Percentiles rank a stretch among this genome's conserved stretches.
Evolutionary conservation across 1,139 yeast species (phyloP).

Genomic region (Hyphopichia burtonii): DNA sequence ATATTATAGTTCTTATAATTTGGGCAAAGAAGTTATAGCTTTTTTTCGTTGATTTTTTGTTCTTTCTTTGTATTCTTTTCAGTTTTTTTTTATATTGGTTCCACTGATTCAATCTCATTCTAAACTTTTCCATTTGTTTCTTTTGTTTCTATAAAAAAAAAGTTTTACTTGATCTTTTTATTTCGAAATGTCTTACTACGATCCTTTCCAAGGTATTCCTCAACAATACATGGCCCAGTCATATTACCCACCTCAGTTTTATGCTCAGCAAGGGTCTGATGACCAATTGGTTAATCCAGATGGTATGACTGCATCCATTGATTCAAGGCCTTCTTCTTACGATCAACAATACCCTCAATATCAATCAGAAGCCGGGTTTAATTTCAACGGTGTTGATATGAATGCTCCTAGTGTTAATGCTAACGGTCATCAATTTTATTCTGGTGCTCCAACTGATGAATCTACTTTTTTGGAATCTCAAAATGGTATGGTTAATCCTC

Average conservation of each 20-base stretch:
- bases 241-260: constrained; percentile 35
- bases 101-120: too few species aligned
- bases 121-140: not conserved
- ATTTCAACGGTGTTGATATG: constrained; percentile 3
- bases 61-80: not conserved
- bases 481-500: constrained; percentile 5
- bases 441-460: constrained; percentile 15
- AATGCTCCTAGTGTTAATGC: constrained; percentile 1
- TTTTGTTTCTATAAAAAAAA: not conserved
- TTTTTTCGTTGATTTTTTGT: not conserved
- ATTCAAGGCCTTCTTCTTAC: constrained; percentile 12
- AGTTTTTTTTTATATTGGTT: not conserved
- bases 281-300: constrained; percentile 6
- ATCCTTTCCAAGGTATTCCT: constrained; percentile 41
- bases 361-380: constrained; percentile 9
- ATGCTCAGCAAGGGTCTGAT: constrained; percentile 18
- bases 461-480: constrained; percentile 16
- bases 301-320: constrained; percentile 11
- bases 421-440: constrained; percentile 22
- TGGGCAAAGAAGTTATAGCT: not conserved
- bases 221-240: constrained; percentile 40
- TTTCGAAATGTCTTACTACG: constrained; percentile 41
- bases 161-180: not conserved
- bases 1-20: constrained; percentile 1
- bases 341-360: constrained; percentile 15